Base-by-base conservation (phyloP, 2,329 filamentous ascomycete genomes). In the Talaromyces sp. region DNA sequence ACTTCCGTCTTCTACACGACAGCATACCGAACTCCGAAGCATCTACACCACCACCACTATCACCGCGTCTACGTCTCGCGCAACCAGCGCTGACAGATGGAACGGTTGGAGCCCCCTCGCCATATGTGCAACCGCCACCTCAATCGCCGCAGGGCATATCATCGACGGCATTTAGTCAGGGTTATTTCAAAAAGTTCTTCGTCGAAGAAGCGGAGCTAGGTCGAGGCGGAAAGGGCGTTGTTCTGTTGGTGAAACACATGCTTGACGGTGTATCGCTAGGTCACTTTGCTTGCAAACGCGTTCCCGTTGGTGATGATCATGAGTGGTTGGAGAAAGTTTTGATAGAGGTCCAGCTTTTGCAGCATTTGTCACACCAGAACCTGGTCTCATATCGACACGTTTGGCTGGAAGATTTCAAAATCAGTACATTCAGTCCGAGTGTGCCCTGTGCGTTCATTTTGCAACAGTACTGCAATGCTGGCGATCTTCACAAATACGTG, bases 361-460 rank as follows among this genome's bases (percentile, higher is more conserved):
- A 96, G 69, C 90, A 91, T 69, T 84, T 99, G 3, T 95, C 92
- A 0, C 95, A 99, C 72, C 91, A 93, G 63, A 99, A 99, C 66
- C 82, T 99, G 8, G 95, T 99, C 0, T 96, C 93, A 0, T 99
- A 99, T 74, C 89, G 93, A 6, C 95, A 98, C 77, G 95, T 96
- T 35, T 99, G 95, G 95, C 83, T 99, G 16, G 93, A 99, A 75
- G 90, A 97, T 73, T 88, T 89, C 60, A 86, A 89, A 68, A 85
- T 96, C 59, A 93, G 85, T 66, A 88, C 86, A 1, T 99, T 99
- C 73, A 90, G 92, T 0, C 95, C 96, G 0, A 92, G 87, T 61
- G 92, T 99, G 0, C 92, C 92, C 11, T 98, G 93, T 70, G 92
- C 93, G 4, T 99, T 96, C 73, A 99, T 99, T 63, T 83, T 99